A percentile compares a stretch with the other conserved stretches of the same genome.
These are phyloP conservation scores for Boletus coccyginus DNA, from an alignment of 768 basidiomycete genomes.

Conservation along the genomic window DNA sequence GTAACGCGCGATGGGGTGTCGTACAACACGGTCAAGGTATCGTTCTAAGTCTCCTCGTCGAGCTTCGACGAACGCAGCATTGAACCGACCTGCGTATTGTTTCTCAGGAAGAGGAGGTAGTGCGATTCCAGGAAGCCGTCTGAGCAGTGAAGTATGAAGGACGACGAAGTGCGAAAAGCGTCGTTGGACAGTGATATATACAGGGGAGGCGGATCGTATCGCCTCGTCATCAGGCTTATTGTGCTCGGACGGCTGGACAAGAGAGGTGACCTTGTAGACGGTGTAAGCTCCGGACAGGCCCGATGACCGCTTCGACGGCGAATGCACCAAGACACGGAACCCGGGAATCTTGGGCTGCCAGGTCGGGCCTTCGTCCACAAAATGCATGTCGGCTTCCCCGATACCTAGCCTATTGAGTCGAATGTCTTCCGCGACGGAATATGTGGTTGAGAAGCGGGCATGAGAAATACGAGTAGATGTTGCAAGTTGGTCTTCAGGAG, in stretches of 20 bases:
- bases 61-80: constrained; percentile 78
- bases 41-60: constrained; percentile 78
- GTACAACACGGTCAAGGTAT: constrained; percentile 65
- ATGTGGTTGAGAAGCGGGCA: constrained; percentile 26
- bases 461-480: constrained; percentile 22
- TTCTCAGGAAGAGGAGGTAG: constrained; percentile 85
- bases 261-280: constrained; percentile 71
- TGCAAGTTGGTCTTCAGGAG: constrained; percentile 30
- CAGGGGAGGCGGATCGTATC: constrained; percentile 35
- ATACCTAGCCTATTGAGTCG: constrained; percentile 40
- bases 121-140: constrained; percentile 70
- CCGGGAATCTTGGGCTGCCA: constrained; percentile 75
- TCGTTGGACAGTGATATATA: constrained; percentile 70
- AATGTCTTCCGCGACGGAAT: constrained; percentile 42
- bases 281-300: constrained; percentile 70
- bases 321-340: constrained; percentile 75
- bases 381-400: constrained; percentile 66
- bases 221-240: constrained; percentile 18
- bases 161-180: constrained; percentile 85
- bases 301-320: constrained; percentile 72
- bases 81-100: constrained; percentile 79
- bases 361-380: constrained; percentile 62
- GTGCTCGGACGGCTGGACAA: constrained; percentile 15
- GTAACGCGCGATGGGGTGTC: constrained; percentile 76
- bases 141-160: constrained; percentile 66